Evolutionary conservation across 441 rosid species (phyloP), one percentile per base, ranked within the genome.

Genomic region (Aquilaria agallochum): DNA sequence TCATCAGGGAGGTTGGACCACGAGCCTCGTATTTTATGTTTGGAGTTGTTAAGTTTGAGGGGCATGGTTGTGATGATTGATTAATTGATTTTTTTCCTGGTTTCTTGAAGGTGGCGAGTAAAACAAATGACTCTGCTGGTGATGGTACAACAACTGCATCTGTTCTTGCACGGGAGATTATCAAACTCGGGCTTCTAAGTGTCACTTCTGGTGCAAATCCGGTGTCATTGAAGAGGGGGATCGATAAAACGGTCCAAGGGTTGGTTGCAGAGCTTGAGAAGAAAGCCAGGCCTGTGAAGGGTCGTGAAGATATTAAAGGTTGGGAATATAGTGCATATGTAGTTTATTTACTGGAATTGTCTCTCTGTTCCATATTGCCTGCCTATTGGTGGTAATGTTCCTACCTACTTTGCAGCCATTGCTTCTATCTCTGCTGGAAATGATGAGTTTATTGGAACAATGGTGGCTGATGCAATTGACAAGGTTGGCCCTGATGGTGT

Each of bases 401-500:
- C 49, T 36, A 46, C 27, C 27, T 58, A 46, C 33, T 34, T 60
- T 59, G 14, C 80, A 92, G 99, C 98, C 20, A 92, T 95, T 63
- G 98, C 98, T 9, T 4, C 99, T 40, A 88, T 95, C 58, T 92
- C 98, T 67, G 85, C 98, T 72, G 99, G 99, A 69, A 95, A 95
- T 63, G 98, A 95, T 68, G 97, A 90, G 30, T 86, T 92, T 51
- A 80, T 95, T 14, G 98, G 99, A 42, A 62, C 85, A 36, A 92
- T 95, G 98, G 74, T 95, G 71, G 99, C 99, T 56, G 98, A 92
- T 78, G 98, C 99, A 62, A 92, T 95, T 67, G 95, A 90, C 79
- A 95, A 92, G 75, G 98, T 95, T 63, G 99, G 99, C 30, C 98
- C 98, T 63, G 98, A 95, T 79, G 99, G 99, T 74, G 99, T 92